Evolutionary conservation across 495 filamentous ascomycete species (phyloP).

Genomic region (Rostrohypoxylon terebratum): DNA sequence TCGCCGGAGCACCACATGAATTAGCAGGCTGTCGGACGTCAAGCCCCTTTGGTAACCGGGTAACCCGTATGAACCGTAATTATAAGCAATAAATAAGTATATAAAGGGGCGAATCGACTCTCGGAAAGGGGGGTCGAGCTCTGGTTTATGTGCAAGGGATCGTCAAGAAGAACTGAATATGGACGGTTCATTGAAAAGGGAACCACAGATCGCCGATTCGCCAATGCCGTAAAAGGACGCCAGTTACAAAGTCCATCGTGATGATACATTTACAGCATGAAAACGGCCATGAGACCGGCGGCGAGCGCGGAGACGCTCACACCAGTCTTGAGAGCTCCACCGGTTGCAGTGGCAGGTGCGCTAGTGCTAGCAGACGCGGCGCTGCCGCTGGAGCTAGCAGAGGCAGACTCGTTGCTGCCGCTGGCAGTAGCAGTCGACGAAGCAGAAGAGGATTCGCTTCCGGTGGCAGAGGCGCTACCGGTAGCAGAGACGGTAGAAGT

Average conservation of each 20-base stretch:
- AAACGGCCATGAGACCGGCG: conserved; percentile 42
- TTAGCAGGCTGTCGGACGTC: conserved; percentile 39
- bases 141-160: conserved; percentile 46
- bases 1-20: conserved; percentile 29
- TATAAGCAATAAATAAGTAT: conserved; percentile 42
- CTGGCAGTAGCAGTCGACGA: conserved; percentile 35
- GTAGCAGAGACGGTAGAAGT: conserved; percentile 36
- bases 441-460: conserved; percentile 35
- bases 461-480: conserved; percentile 26
- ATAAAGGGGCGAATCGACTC: conserved; percentile 36
- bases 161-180: conserved; percentile 45
- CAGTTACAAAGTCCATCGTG: conserved; percentile 17
- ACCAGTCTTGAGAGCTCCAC: conserved; percentile 41
- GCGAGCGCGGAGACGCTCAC: conserved; percentile 46
- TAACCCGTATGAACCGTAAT: conserved; percentile 47
- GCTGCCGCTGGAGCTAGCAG: conserved; percentile 27
- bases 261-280: conserved; percentile 41
- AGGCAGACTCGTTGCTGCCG: conserved; percentile 18
- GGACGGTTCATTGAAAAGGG: conserved; percentile 43
- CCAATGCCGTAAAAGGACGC: conserved; percentile 33
- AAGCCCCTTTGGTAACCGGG: conserved; percentile 37
- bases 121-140: conserved; percentile 16
- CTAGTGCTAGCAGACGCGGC: conserved; percentile 28
- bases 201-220: conserved; percentile 42
- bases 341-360: conserved; percentile 11